These are phyloP conservation scores for Calonectria ilicicola DNA, from an alignment of 2,329 filamentous ascomycete species.

Conservation along the genomic window DNA sequence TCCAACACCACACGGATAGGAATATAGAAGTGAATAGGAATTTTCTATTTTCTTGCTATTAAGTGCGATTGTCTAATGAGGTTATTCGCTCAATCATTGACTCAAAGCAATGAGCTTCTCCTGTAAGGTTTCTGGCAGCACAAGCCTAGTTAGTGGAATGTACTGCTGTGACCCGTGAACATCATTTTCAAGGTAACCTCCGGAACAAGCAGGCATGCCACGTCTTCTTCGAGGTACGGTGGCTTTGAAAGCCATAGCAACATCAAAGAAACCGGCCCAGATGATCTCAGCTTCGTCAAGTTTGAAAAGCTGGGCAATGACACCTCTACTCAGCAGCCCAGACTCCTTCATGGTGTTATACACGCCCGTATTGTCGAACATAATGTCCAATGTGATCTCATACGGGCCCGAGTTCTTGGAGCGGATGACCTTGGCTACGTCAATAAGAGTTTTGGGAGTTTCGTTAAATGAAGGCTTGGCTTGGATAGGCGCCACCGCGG, in stretches of 20 bases:
- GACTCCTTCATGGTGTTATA: slow-evolving; percentile 53
- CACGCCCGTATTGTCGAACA: slow-evolving; percentile 53
- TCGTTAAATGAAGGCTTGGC: no score
- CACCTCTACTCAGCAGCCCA: slow-evolving; percentile 50
- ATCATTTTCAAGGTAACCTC: background rate
- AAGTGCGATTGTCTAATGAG: no score
- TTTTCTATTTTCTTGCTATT: no score
- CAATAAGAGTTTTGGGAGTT: background rate
- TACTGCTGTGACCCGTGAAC: slow-evolving; percentile 7
- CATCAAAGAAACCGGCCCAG: background rate
- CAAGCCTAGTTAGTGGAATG: background rate
- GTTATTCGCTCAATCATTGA: background rate
- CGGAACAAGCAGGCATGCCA: background rate
- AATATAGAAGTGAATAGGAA: no score
- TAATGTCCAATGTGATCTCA: slow-evolving; percentile 64
- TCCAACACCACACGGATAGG: no score
- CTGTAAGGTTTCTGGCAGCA: no score
- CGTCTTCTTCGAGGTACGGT: background rate
- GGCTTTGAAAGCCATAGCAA: background rate
- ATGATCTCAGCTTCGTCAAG: background rate
- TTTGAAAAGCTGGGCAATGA: slow-evolving; percentile 37
- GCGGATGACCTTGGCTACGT: slow-evolving; percentile 47
- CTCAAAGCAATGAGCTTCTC: no score
- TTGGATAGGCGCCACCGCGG: no score
- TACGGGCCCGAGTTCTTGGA: no score